These are phyloP conservation scores for Leptographium flavum DNA, from an alignment of 2,329 filamentous ascomycete species.

Conservation along the genomic window DNA sequence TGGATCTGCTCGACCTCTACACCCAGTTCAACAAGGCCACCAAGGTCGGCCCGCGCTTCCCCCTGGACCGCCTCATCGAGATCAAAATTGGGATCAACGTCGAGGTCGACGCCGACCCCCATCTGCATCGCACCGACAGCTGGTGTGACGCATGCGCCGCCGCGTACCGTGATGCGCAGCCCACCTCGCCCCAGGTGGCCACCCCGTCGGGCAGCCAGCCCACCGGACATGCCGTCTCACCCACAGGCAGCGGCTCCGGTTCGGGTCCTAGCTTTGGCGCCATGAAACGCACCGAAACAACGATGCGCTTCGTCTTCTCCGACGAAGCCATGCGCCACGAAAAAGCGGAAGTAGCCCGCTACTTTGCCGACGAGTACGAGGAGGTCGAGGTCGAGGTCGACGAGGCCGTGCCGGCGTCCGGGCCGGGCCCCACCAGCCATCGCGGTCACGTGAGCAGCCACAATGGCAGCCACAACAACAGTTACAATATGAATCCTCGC, in stretches of 20 bases:
- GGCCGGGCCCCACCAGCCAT: not conserved
- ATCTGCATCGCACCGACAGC: constrained; percentile 48
- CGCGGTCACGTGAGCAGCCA: not conserved
- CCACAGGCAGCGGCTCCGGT: too few relatives aligned
- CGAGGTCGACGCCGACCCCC: constrained; percentile 50
- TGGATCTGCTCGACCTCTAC: constrained; percentile 86
- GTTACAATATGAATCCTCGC: not conserved
- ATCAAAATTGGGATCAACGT: constrained; percentile 80
- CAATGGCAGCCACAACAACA: not conserved
- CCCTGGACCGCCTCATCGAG: constrained; percentile 66
- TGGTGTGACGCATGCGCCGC: constrained; percentile 39
- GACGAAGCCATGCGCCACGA: constrained; percentile 61
- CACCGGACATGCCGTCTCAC: too few relatives aligned
- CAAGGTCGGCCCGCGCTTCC: constrained; percentile 56
- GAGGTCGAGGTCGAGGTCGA: constrained; percentile 70
- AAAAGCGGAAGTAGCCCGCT: constrained; percentile 49
- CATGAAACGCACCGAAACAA: constrained; percentile 52
- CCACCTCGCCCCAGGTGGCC: constrained; percentile 21
- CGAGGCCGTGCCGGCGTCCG: constrained; percentile 31
- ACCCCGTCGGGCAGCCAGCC: constrained; percentile 27
- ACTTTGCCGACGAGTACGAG: constrained; percentile 61
- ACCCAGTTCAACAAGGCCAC: constrained; percentile 68
- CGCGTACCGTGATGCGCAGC: constrained; percentile 18
- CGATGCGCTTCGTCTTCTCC: constrained; percentile 82
- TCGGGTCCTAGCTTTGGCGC: too few relatives aligned